phyloP scores from a whole-genome alignment of 73 alveolate genomes.

The Paramecium bursaria region DNA sequence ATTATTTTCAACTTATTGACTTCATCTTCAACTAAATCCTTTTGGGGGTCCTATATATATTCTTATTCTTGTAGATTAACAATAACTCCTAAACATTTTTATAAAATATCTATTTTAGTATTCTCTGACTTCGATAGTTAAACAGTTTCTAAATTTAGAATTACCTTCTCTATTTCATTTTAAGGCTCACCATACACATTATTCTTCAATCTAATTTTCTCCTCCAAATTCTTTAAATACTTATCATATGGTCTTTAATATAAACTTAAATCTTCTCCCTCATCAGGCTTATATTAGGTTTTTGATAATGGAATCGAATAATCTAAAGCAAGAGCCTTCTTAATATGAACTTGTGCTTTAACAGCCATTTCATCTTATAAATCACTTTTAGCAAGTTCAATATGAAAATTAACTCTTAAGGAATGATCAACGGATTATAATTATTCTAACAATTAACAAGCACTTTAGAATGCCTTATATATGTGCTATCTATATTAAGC shows the following conservation, averaged over 20 bases:
- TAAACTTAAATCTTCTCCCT: constrained; percentile 84
- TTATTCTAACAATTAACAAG: constrained; percentile 91
- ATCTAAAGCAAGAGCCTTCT: constrained; percentile 94
- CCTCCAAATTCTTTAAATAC: constrained; percentile 72
- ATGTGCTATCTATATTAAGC: constrained; percentile 89
- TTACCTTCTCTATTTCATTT: constrained; percentile 89
- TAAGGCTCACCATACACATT: constrained; percentile 91
- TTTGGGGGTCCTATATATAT: constrained; percentile 73
- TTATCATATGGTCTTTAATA: constrained; percentile 88
- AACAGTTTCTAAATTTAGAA: constrained; percentile 93
- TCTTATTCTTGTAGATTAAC: constrained; percentile 68
- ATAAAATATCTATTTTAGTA: constrained; percentile 77
- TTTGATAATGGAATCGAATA: constrained; percentile 88
- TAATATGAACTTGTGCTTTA: constrained; percentile 92
- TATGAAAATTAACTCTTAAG: constrained; percentile 94
- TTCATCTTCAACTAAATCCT: constrained; percentile 95
- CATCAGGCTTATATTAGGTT: constrained; percentile 74
- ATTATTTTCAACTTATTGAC: constrained; percentile 80
- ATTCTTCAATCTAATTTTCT: constrained; percentile 76
- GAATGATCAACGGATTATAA: constrained; percentile 92
- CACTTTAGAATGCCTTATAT: constrained; percentile 94
- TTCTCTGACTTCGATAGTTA: constrained; percentile 84
- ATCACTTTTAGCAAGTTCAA: constrained; percentile 97
- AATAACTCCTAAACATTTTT: constrained; percentile 64
- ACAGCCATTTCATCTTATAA: constrained; percentile 94